phyloP scores from a whole-genome alignment of 169 alveolate genomes.

The Eimeria acervulina region DNA sequence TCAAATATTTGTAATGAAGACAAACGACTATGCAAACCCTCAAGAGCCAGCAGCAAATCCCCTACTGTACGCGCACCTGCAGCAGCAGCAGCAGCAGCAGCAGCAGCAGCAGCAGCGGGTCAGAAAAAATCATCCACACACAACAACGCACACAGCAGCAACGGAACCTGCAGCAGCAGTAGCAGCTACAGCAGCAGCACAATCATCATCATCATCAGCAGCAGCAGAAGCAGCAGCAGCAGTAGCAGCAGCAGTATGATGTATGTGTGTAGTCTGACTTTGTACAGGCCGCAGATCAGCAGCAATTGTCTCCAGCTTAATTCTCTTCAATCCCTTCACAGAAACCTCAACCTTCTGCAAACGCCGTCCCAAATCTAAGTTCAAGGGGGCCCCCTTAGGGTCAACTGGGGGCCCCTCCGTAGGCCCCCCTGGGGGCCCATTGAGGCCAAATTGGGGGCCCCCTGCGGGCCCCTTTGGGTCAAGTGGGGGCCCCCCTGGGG shows the following conservation, averaged over 20 bases:
- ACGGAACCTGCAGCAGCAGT: too few species aligned
- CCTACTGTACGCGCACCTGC: conserved; percentile 6
- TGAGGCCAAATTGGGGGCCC: not conserved
- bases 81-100: conserved; percentile 17
- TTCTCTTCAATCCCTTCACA: not conserved
- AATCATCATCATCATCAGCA: not conserved
- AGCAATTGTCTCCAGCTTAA: not conserved
- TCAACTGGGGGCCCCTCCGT: not conserved
- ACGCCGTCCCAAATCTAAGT: not conserved
- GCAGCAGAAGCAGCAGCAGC: conserved; percentile 24
- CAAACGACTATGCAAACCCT: not conserved
- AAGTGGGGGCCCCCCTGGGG: too few species aligned
- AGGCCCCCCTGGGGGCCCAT: conserved; percentile 18
- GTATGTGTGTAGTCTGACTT: not conserved
- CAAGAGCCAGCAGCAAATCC: conserved; percentile 7
- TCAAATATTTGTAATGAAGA: not conserved
- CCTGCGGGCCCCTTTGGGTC: not conserved
- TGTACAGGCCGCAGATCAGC: not conserved
- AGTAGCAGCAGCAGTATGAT: not conserved
- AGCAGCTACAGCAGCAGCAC: not conserved
- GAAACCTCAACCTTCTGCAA: not conserved
- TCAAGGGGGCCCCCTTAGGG: conserved; percentile 9
- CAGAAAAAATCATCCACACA: too few species aligned
- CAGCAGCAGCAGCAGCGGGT: not conserved
- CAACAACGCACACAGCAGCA: too few species aligned